Base-by-base conservation (phyloP, 768 basidiomycete species). In the Leccinellum rugosiceps region DNA sequence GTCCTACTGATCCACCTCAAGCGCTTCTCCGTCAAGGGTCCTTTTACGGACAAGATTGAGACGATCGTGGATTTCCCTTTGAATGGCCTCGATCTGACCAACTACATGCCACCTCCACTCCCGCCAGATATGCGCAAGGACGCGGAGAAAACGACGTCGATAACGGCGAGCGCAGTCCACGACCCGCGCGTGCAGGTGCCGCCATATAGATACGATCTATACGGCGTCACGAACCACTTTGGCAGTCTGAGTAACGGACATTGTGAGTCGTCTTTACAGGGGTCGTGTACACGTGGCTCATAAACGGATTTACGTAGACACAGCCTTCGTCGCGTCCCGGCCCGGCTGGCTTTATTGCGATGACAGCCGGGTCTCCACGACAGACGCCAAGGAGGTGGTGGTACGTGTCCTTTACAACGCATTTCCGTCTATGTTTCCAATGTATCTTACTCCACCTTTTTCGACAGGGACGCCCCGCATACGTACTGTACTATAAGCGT, bases 21-120 rank as follows among this genome's bases (percentile, higher is more conserved):
- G 69, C 85, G 94, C 44, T 97, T 97, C 77, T 90, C 91, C 52
- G 85, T 87, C 63, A 90, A 92, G 62, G 94, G 94, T 1, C 86
- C 85, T 3, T 97, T 96, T 73, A 94, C 92, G 34, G 94, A 98
- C 76, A 98, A 98, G 77, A 85, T 98, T 53, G 95, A 98, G 72
- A 97, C 95, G 1, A 83, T 87, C 60, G 90, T 98, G 43, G 92
- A 97, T 60, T 99, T 92, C 74, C 96, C 96, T 6, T 72, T 82
- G 62, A 84, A 77, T 60, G 63, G 65, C 19, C 66, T 87, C 49
- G 85, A 87, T 67, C 71, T 87, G 50, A 87, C 93, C 26, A 85
- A 87, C 66, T 94, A 91, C 69, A 87, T 98, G 82, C 96, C 95
- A 3, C 79, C 87, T 3, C 85, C 90, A 1, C 73, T 90, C 3